Base-by-base conservation (phyloP, 2,329 filamentous ascomycete species). In the Arthrobotrys sphaeroides region DNA sequence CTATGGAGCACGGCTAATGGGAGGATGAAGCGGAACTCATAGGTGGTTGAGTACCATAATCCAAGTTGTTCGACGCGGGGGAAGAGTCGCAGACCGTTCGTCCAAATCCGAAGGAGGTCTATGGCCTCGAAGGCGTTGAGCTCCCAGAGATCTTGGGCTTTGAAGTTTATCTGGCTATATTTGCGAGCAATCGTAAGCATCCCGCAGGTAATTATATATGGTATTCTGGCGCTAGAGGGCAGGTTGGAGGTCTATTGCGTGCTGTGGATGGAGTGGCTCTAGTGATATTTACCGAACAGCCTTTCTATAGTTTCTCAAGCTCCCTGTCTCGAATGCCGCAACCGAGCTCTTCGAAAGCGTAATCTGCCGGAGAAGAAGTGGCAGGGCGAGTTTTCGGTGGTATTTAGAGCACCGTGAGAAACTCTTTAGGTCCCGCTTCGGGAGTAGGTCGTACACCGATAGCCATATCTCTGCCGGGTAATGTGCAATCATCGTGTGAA, bases 271-370 rank as follows among this genome's bases (percentile, higher is more conserved):
- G n/a, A 22, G 16, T 55, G 26, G 47, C n/a, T 53, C 28, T 49
- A 18, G 47, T 24, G 51, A 24, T 55, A 55, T 36, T 55, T 55
- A 55, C 51, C 51, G 51, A 55, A 55, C 51, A 24, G 51, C 51
- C 31, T 55, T 55, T 24, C 51, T 55, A 10, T 55, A 55, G 31
- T 55, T 55, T 12, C 18, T 55, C 31, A 55, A 16, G 24, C n/a
- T 38, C 18, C 51, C 51, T 22, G 31, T 36, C 51, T 55, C 51
- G 38, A 55, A 55, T 55, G 51, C 51, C 31, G 51, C 51, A 55
- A 55, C 38, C 12, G 51, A 55, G 18, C 28, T 6, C 51, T 36
- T 38, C 51, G 51, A 55, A 38, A 55, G 51, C 51, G 51, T 55
- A 18, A 55, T 55, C 31, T 55, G 51, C 51, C 51, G 28, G 24